Conservation (phyloP, 495 filamentous ascomycete genomes). For the Baudoinia panamericana region DNA sequence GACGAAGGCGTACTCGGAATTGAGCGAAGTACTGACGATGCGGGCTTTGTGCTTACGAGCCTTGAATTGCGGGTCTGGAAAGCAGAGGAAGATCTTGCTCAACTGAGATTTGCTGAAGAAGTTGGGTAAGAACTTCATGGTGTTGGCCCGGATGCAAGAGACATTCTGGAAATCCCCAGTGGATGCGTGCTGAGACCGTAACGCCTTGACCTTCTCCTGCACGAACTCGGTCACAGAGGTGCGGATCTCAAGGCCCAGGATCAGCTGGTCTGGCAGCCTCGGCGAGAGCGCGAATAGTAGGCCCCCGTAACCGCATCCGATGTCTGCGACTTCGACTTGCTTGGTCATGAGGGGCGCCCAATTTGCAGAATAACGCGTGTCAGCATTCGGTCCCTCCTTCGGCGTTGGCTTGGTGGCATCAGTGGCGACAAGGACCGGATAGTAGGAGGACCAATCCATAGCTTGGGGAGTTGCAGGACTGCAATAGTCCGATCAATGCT, state of each 20-base stretch:
- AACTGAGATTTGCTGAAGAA: slow-evolving; percentile 71
- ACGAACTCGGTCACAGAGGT: slow-evolving; percentile 79
- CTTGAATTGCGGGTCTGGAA: slow-evolving; percentile 98
- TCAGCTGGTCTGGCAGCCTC: slow-evolving; percentile 62
- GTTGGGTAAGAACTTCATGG: slow-evolving; percentile 97
- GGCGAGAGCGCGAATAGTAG: slow-evolving; percentile 76
- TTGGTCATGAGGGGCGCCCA: slow-evolving; percentile 27
- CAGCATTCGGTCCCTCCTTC: neutral
- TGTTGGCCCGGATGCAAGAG: slow-evolving; percentile 74
- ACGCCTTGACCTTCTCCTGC: slow-evolving; percentile 66
- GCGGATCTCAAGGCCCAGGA: slow-evolving; percentile 85
- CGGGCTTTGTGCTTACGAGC: slow-evolving; percentile 89
- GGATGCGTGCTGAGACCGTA: slow-evolving; percentile 49
- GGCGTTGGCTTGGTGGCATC: neutral
- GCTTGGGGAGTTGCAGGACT: slow-evolving; percentile 68
- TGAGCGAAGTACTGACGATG: slow-evolving; percentile 77
- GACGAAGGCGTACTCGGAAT: slow-evolving; percentile 86
- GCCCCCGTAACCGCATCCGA: slow-evolving; percentile 92
- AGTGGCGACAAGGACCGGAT: slow-evolving; percentile 36
- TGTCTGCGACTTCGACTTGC: slow-evolving; percentile 85
- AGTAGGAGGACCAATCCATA: slow-evolving; percentile 86
- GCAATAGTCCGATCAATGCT: slow-evolving; percentile 11
- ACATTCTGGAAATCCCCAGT: slow-evolving; percentile 60
- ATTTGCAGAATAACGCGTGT: neutral
- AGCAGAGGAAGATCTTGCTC: slow-evolving; percentile 87